phyloP scores from a whole-genome alignment of 768 basidiomycete genomes.

The Antrodiella citrinella region DNA sequence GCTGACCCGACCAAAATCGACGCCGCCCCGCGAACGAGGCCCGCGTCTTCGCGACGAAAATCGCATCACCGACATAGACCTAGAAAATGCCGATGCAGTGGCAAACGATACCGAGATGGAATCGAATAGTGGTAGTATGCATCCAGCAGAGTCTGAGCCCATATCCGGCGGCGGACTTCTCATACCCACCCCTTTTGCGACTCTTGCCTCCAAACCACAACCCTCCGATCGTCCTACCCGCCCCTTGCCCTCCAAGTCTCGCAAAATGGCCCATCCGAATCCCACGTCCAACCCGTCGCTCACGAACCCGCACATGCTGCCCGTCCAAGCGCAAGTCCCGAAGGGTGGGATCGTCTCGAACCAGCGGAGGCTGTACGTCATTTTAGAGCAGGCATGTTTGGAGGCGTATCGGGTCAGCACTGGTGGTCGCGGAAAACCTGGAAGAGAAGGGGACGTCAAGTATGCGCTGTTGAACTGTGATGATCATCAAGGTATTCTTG shows the following conservation, averaged over 20 bases:
- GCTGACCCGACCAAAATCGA: conserved; percentile 52
- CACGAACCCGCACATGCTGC: conserved; percentile 74
- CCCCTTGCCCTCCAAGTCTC: conserved; percentile 47
- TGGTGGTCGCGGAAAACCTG: conserved; percentile 41
- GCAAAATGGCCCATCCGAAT: conserved; percentile 39
- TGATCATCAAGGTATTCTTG: conserved; percentile 97
- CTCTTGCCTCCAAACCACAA: conserved; percentile 16
- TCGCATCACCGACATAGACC: conserved; percentile 19
- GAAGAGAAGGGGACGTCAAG: conserved; percentile 72
- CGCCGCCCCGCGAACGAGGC: conserved; percentile 51
- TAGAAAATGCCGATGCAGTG: conserved; percentile 26
- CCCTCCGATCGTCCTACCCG: conserved; percentile 47
- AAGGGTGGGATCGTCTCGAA: conserved; percentile 37
- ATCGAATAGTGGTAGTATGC: conserved; percentile 10
- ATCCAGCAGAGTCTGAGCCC: conserved; percentile 13
- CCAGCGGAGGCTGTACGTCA: conserved; percentile 74
- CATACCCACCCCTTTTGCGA: conserved; percentile 7
- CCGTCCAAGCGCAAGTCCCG: conserved; percentile 73
- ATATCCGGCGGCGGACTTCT: conserved; percentile 10
- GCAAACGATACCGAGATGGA: conserved; percentile 18
- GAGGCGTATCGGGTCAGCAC: conserved; percentile 87
- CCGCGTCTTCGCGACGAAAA: conserved; percentile 14
- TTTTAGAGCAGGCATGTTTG: conserved; percentile 90
- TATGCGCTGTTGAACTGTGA: conserved; percentile 97
- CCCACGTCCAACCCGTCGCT: conserved; percentile 37